A percentile compares a stretch with the other conserved stretches of the same genome.
Evolutionary conservation across 257 asterid species (phyloP).

Genomic region (Ajuga chamaepitys): DNA sequence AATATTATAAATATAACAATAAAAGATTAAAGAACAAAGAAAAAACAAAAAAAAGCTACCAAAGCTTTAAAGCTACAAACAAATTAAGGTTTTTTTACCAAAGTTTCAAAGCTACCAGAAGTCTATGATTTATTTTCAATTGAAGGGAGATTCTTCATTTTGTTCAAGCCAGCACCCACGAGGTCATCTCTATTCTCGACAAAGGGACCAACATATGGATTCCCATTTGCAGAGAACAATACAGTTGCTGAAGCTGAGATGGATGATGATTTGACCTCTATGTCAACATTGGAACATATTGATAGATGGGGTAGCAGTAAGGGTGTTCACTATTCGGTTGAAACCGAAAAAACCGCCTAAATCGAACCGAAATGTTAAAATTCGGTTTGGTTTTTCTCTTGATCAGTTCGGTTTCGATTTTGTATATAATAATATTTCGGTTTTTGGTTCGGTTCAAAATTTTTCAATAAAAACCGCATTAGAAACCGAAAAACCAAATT

Average conservation of each 20-base stretch:
- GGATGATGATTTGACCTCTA: conserved; percentile 33
- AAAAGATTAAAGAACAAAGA: too few species aligned
- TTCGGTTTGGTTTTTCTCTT: too few species aligned
- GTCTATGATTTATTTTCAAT: conserved; percentile 17
- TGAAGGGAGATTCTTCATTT: conserved; percentile 15
- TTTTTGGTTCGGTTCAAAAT: too few species aligned
- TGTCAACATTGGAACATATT: conserved; percentile 43
- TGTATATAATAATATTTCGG: too few species aligned
- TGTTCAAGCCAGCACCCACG: conserved; percentile 14
- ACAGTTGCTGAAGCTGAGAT: conserved; percentile 13
- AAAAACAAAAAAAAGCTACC: background rate
- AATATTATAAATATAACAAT: too few species aligned
- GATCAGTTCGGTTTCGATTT: too few species aligned
- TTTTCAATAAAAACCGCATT: too few species aligned
- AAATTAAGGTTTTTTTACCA: conserved; percentile 13
- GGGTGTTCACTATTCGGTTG: too few species aligned
- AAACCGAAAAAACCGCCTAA: too few species aligned
- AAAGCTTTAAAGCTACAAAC: too few species aligned
- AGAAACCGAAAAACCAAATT: too few species aligned
- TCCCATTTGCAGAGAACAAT: conserved; percentile 16
- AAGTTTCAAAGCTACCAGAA: background rate
- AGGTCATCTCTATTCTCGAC: conserved; percentile 18
- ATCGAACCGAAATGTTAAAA: too few species aligned
- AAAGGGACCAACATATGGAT: conserved; percentile 12
- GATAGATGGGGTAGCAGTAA: conserved; percentile 41